Conservation (phyloP, 2,329 filamentous ascomycete genomes). For the Nannizziopsis arthrosporioides region DNA sequence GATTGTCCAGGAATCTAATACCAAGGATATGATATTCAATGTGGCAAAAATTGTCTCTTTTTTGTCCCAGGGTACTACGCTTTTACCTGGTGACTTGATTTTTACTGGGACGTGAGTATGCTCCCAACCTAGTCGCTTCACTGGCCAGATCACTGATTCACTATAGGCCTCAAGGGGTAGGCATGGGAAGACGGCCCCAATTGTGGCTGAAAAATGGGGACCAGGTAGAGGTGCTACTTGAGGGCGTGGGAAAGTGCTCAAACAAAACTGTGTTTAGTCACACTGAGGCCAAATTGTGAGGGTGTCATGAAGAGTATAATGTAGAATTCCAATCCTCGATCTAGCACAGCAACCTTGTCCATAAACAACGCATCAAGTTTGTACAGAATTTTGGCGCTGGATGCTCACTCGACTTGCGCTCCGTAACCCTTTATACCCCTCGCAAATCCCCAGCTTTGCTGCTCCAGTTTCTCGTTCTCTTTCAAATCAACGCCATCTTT, state of each 20-base stretch:
- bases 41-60: constrained; percentile 38
- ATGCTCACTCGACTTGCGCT: constrained; percentile 52
- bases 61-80: constrained; percentile 34
- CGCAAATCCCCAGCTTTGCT: constrained; percentile 96
- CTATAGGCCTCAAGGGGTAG: constrained; percentile 54
- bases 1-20: constrained; percentile 39
- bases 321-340: background rate
- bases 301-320: background rate
- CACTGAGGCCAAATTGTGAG: constrained; percentile 28
- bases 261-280: constrained; percentile 37
- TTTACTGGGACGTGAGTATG: constrained; percentile 36
- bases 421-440: constrained; percentile 92
- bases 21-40: constrained; percentile 40
- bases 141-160: too few relatives aligned
- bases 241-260: constrained; percentile 49
- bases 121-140: background rate
- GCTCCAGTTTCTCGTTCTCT: constrained; percentile 77
- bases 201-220: constrained; percentile 61
- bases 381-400: background rate
- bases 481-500: constrained; percentile 78
- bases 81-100: constrained; percentile 33
- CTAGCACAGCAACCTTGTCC: background rate
- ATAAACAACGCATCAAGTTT: background rate
- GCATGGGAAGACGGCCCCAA: constrained; percentile 55
- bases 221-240: constrained; percentile 55